Evolutionary conservation across 495 filamentous ascomycete genomes (phyloP).

Genomic region (Penicillium fimorum): DNA sequence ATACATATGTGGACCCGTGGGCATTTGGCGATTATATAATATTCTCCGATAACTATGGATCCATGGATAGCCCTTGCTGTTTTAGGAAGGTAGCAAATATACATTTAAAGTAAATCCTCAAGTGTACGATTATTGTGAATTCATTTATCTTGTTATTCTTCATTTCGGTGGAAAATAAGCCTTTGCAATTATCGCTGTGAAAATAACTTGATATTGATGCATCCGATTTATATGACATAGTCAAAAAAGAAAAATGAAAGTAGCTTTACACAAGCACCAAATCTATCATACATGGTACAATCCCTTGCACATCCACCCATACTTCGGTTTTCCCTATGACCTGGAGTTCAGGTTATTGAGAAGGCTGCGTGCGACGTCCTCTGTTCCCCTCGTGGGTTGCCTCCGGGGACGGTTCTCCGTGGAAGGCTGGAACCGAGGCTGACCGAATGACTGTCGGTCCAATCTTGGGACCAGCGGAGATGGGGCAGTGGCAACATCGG

Average conservation of each 20-base stretch:
- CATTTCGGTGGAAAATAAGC: background rate
- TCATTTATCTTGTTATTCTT: background rate
- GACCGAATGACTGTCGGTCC: conserved; percentile 24
- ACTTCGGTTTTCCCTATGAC: conserved; percentile 6
- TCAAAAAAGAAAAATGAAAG: conserved; percentile 22
- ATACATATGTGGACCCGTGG: no score
- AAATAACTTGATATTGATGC: conserved; percentile 22
- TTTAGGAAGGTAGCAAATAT: conserved; percentile 1
- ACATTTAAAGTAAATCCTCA: background rate
- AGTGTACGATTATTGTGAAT: background rate
- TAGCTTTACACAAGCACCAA: conserved; percentile 36
- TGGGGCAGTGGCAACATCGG: conserved; percentile 26
- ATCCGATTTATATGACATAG: conserved; percentile 36
- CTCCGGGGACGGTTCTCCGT: background rate
- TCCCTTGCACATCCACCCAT: conserved; percentile 11
- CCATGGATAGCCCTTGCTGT: background rate
- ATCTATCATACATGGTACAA: conserved; percentile 43
- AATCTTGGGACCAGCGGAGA: conserved; percentile 34
- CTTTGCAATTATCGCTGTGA: background rate
- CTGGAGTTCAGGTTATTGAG: conserved; percentile 27
- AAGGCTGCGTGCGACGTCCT: conserved; percentile 38
- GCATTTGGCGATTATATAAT: conserved; percentile 3
- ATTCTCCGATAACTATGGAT: background rate
- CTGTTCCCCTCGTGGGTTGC: conserved; percentile 21
- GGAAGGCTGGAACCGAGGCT: conserved; percentile 16